A percentile compares a stretch with the other conserved stretches of the same genome.
phyloP scores from a whole-genome alignment of 2,329 filamentous ascomycete genomes.

The Cryoendolithus antarcticus region DNA sequence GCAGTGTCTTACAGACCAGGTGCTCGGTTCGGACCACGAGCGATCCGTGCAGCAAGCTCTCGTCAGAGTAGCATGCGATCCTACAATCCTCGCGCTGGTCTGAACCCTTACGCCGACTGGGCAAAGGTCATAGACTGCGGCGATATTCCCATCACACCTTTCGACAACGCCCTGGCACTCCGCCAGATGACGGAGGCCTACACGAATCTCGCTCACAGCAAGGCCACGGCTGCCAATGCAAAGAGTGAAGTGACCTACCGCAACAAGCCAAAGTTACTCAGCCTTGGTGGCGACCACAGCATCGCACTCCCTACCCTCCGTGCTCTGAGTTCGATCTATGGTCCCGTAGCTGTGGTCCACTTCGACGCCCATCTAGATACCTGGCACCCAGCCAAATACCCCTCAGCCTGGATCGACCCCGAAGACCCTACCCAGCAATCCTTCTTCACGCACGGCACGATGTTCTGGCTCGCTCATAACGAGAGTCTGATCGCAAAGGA shows the following conservation, averaged over 20 bases:
- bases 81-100: conserved; percentile 40
- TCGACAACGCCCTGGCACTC: conserved; percentile 42
- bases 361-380: conserved; percentile 45
- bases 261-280: conserved; percentile 38
- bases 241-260: conserved; percentile 30
- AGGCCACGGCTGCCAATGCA: conserved; percentile 27
- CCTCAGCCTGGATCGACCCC: conserved; percentile 57
- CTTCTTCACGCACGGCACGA: conserved; percentile 49
- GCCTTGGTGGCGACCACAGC: conserved; percentile 44
- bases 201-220: conserved; percentile 36
- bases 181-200: conserved; percentile 42
- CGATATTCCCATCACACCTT: conserved; percentile 36
- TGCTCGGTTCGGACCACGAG: conserved; percentile 39
- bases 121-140: conserved; percentile 44
- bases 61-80: conserved; percentile 28
- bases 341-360: conserved; percentile 44
- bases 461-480: conserved; percentile 50
- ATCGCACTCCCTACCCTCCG: conserved; percentile 41
- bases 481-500: conserved; percentile 53
- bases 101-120: conserved; percentile 38
- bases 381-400: conserved; percentile 65
- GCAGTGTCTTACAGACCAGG: conserved; percentile 41
- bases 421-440: conserved; percentile 47
- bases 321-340: conserved; percentile 36
- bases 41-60: conserved; percentile 38